Base-by-base conservation (phyloP, 495 filamentous ascomycete genomes). In the Annulohypoxylon maeteangense region DNA sequence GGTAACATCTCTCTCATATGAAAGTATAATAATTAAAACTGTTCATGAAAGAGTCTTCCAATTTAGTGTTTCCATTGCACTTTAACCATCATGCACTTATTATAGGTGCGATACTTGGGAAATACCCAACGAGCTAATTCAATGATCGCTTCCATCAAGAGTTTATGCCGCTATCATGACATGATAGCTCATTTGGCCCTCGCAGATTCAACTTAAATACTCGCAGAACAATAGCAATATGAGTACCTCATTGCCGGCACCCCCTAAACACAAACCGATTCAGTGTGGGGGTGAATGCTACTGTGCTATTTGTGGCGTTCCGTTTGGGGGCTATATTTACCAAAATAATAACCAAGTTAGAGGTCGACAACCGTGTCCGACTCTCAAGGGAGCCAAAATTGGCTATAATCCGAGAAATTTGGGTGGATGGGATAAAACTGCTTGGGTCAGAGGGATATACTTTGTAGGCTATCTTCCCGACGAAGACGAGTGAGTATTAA, bases 261-360 rank as follows among this genome's bases (percentile, higher is more conserved):
- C 23, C 25, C 5, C 14, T 14, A 3, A 20, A 20, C 10, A 12
- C 27, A 34, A 32, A 18, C 20, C 14, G 20, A 59, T 66, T 16
- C n/a, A 7, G 3, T 40, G 22, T 7, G 3, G 4, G 0, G 7
- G 14, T 16, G 3, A 48, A 44, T 66, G 53, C n/a, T 66, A 59
- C 16, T 66, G 63, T 42, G 63, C 63, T 8, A 51, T 66, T 14
- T 66, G 63, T 11, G 54, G 44, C 18, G 50, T 29, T 36, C 27
- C 51, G 18, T 65, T 65, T 38, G 38, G 53, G 16, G 7, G 10
- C 7, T 11, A 34, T 47, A 1, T 32, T 56, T 65, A 34, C 8
- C 14, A 22, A 16, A 56, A 45, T 32, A 36, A 34, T 29, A 10
- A 27, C 25, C n/a, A 22, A 20, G 16, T 54, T 10, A 0, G 7